Evolutionary conservation across 2,329 filamentous ascomycete species (phyloP), one percentile per base, ranked within the genome.

Genomic region (Fonsecaea nubica): DNA sequence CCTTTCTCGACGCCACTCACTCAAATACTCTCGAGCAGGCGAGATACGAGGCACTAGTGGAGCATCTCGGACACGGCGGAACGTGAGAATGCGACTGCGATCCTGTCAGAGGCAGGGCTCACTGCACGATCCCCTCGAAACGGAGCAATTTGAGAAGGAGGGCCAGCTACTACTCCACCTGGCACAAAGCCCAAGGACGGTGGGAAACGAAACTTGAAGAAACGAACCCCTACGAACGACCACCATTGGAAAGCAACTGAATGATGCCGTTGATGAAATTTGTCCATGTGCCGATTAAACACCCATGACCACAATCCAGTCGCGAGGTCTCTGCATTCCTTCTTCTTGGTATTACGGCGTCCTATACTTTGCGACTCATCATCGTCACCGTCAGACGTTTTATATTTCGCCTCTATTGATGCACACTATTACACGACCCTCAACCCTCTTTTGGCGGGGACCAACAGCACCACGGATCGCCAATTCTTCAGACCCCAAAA

Each of bases 401-500:
- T 25, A 9, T 50, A 50, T 50, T 30, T 18, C 15, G 30, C 13
- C 36, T n/a, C 21, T 58, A 33, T 33, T 42, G 36, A 58, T 48
- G 40, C 56, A 58, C 25, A 30, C 25, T 35, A 25, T 25, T 33
- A 50, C 57, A 45, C 25, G 32, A 25, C 3, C 35, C 25, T 21
- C 32, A 8, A 25, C 21, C n/a, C 18, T 45, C 45, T 38, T 36
- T 25, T 2, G 32, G 38, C 33, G 58, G 58, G 58, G 33, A 61
- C 58, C 45, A 54, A 61, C 58, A 61, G 58, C 58, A 61, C 58
- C 58, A 18, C 45, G 45, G 45, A 50, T 50, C 45, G 45, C 45
- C 45, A 25, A 50, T 21, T 13, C 18, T 50, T 21, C 7, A 21
- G 4, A 38, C 36, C 25, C 40, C 1, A 13, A 50, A 21, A 50